Base-by-base conservation (phyloP, 1,284 basidiomycete genomes). In the Fistulina hepatica region DNA sequence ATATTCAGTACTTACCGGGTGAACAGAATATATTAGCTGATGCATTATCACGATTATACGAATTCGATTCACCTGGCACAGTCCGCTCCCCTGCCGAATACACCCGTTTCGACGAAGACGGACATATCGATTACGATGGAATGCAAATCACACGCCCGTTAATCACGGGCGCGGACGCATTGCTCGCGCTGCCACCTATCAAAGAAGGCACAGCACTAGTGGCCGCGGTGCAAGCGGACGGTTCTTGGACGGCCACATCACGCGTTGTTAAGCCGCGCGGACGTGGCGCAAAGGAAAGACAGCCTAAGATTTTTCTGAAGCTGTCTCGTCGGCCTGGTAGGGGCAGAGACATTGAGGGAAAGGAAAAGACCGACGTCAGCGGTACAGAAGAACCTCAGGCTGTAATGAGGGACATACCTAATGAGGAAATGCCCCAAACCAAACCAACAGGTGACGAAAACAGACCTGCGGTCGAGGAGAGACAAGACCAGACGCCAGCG, bases 1-100 rank as follows among this genome's bases (percentile, higher is more conserved):
- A 36, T 6, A 32, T 52, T 16, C 17, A 26, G 8, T 48, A 51
- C 23, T 40, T 48, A 19, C 51, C 43, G 3, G 48, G 48, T 1
- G 36, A 35, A 13, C 40, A 42, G 6, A 52, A 50, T 33, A 24
- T 44, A 12, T 31, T 49, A 9, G 41, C 45, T 5, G 47, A 52
- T 39, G 50, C 46, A 2, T 37, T 51, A 9, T 49, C 48, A 1
- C 4, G 43, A 36, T 16, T 49, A 8, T 48, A 52, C 32, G 44
- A 43, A 0, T 48, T 47, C 24, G 49, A 53, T 13, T 35, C 45
- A 17, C 43, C 44, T 4, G 52, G 47, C 5, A 53, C 50, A 2
- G 47, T 48, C 25, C 35, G 49, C 5, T 37, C 43, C 2, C 25
- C 17, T 1, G 40, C 28, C 16, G 49, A 51, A 27, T 51, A 43